Conservation (phyloP, 495 filamentous ascomycete species). For the Aspergillus wentii region DNA sequence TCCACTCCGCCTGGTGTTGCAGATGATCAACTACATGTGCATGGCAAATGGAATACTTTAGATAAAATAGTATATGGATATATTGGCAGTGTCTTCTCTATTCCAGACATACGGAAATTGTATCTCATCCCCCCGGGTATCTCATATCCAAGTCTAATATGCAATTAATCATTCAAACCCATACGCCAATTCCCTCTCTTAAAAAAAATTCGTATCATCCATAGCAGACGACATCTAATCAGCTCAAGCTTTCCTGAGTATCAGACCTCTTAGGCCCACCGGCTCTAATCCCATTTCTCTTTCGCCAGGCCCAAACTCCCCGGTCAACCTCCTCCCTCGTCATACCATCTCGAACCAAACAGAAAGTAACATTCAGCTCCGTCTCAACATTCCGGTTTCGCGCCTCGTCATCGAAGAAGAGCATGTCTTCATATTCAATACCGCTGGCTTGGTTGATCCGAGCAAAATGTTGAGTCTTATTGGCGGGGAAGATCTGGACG, state of each 20-base stretch:
- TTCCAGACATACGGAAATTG: too few species aligned
- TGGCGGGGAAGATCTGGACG: constrained; percentile 84
- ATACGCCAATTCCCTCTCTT: neutral
- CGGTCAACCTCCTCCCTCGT: constrained; percentile 72
- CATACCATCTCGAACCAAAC: constrained; percentile 74
- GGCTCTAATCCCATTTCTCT: constrained; percentile 52
- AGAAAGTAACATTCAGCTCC: constrained; percentile 75
- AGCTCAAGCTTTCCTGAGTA: too few species aligned
- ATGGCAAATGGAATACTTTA: too few species aligned
- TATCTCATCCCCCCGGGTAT: too few species aligned
- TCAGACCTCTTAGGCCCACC: constrained; percentile 5
- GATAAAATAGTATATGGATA: too few species aligned
- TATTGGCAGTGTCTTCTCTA: too few species aligned
- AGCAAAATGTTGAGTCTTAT: constrained; percentile 81
- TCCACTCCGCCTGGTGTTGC: too few species aligned
- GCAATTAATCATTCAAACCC: neutral
- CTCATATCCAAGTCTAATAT: too few species aligned
- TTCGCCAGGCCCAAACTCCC: constrained; percentile 79
- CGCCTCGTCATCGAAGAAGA: constrained; percentile 95
- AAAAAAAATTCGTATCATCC: too few species aligned
- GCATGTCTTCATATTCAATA: constrained; percentile 68
- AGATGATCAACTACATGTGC: too few species aligned
- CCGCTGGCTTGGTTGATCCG: constrained; percentile 62
- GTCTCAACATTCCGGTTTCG: constrained; percentile 83
- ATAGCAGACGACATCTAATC: too few species aligned